Base-by-base conservation (phyloP, 352 stramenopile species). In the Aphanomyces euteiches region DNA sequence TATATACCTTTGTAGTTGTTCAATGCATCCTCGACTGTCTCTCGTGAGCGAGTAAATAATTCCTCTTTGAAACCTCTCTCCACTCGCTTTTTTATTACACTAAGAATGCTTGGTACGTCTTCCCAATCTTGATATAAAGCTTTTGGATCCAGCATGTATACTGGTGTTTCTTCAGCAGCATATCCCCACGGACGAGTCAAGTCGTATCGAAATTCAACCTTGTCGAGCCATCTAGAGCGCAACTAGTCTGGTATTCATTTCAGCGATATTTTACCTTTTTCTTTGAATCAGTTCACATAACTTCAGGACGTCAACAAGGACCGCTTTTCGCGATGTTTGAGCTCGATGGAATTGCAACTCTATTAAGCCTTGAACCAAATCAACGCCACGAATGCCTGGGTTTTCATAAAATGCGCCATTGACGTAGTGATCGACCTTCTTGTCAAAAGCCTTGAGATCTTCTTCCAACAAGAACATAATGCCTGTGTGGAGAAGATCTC, bases 191-290 rank as follows among this genome's bases (percentile, higher is more conserved):
- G 85, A 7, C 85, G 78, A 50, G 77, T 67, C 43, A 82, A 72
- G 64, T 93, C 83, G 74, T 79, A 93, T 0, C 85, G 75, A 40
- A 93, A 81, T 41, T 90, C 83, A 1, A 85, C 80, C 61, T 93
- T 93, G 67, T 93, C 85, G 13, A 80, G 80, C 85, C 85, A 93
- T 28, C 76, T 78, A 69, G 5, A 43, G 56, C 10, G 39, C 0
- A 0, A 0, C 19, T 48, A 56, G 4, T 39, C 3, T 21, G 3
- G 50, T 59, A 36, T 50, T 8, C 8, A 43, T 37, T 8, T 4
- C 34, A 17, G 7, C 17, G 7, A 8, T 36, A 4, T 6, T 12
- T 0, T 13, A 69, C 63, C 63, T 17, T 66, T 92, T 89, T 37
- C 67, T 41, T 37, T 82, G 79, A 21, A 92, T 78, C 7, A 90